Evolutionary conservation across 2,329 filamentous ascomycete species (phyloP).

Genomic region (Diaporthe sp.): DNA sequence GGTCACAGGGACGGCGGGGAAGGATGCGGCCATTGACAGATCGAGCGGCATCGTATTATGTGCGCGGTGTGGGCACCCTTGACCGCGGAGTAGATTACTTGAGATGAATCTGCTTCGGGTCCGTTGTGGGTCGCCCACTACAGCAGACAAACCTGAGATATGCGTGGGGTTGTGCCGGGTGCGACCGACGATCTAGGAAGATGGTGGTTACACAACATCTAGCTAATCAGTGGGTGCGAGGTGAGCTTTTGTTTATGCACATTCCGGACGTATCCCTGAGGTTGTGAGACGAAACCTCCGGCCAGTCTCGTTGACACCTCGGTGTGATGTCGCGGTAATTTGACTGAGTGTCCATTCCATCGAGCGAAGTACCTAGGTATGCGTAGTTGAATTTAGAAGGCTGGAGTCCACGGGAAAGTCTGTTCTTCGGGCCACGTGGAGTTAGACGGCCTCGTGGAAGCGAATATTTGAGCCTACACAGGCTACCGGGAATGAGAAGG

Average conservation of each 20-base stretch:
- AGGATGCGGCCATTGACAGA: neutral
- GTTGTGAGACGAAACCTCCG: neutral
- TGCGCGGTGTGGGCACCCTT: neutral
- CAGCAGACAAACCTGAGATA: neutral
- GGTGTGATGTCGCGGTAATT: neutral
- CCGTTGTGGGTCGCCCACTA: neutral
- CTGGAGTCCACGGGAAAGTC: neutral
- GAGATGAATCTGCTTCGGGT: constrained; percentile 13
- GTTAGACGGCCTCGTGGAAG: neutral
- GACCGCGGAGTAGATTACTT: neutral
- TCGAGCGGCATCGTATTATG: neutral
- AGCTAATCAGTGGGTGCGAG: constrained; percentile 6
- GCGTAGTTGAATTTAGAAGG: neutral
- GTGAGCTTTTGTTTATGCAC: constrained; percentile 5
- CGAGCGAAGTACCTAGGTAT: too few relatives aligned
- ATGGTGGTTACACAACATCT: constrained; percentile 21
- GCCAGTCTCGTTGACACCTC: neutral
- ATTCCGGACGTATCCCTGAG: constrained; percentile 16
- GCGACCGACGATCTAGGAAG: neutral
- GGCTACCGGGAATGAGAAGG: neutral
- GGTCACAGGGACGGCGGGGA: neutral
- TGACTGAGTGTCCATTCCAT: neutral
- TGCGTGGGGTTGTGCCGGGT: constrained; percentile 22
- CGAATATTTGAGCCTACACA: neutral
- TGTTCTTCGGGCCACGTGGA: neutral